Evolutionary conservation across 106 monocot species (phyloP).

Genomic region (Apostasia ramifera): DNA sequence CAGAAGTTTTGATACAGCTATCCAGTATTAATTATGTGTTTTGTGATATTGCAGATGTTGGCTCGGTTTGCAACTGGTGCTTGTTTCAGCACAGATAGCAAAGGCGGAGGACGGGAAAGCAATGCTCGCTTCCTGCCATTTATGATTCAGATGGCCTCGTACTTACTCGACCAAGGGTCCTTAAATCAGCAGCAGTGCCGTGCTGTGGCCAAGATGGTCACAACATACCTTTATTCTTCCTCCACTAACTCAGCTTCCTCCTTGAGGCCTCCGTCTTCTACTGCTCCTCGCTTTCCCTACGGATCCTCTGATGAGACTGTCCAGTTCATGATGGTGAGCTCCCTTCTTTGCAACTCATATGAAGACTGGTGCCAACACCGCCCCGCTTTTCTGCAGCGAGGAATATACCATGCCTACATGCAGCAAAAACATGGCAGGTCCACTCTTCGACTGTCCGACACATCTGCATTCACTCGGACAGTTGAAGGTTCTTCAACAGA

Average conservation of each 20-base stretch:
- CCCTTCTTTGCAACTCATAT: slow-evolving; percentile 81
- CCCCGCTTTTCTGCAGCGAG: slow-evolving; percentile 60
- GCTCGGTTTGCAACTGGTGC: slow-evolving; percentile 94
- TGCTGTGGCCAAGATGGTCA: slow-evolving; percentile 48
- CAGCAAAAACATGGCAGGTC: slow-evolving; percentile 62
- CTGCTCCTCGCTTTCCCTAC: slow-evolving; percentile 16
- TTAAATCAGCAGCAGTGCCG: slow-evolving; percentile 50
- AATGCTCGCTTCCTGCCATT: slow-evolving; percentile 84
- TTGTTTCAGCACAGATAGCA: slow-evolving; percentile 68
- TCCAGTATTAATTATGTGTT: neutral
- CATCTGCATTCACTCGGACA: neutral
- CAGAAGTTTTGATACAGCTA: neutral
- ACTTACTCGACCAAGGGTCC: slow-evolving; percentile 75
- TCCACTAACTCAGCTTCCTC: slow-evolving; percentile 17
- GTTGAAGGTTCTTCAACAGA: slow-evolving; percentile 31
- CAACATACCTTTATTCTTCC: slow-evolving; percentile 48
- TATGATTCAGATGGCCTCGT: slow-evolving; percentile 94
- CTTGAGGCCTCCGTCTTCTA: slow-evolving; percentile 15
- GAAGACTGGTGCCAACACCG: slow-evolving; percentile 76
- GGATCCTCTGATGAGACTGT: slow-evolving; percentile 65
- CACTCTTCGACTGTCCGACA: slow-evolving; percentile 29
- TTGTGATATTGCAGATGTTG: slow-evolving; percentile 50
- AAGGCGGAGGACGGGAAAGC: slow-evolving; percentile 92
- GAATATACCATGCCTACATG: slow-evolving; percentile 88
- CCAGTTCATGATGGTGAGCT: slow-evolving; percentile 99